These are phyloP conservation scores for Chlorella sp. DNA, from an alignment of 139 green algal genomes.

Conservation along the genomic window DNA sequence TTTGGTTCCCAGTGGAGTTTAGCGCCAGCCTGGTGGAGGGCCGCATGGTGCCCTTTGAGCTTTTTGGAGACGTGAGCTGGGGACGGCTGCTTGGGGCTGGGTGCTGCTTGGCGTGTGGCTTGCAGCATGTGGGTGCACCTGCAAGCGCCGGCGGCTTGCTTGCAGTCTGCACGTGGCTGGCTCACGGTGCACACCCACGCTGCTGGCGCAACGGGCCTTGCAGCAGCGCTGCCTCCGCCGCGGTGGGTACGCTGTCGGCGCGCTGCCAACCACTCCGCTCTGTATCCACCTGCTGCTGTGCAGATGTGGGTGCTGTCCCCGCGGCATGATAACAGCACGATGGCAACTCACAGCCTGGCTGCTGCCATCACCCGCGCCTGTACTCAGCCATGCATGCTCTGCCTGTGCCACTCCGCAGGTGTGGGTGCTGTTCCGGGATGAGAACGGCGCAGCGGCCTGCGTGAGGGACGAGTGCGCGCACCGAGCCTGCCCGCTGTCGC, in stretches of 20 bases:
- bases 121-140: background rate
- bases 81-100: background rate
- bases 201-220: too few species aligned
- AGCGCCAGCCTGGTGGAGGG: constrained; percentile 15
- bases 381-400: too few species aligned
- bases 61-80: constrained; percentile 79
- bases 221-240: too few species aligned
- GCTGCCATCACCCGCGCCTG: background rate
- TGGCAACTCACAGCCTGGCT: background rate
- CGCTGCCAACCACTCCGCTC: too few species aligned
- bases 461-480: constrained; percentile 92
- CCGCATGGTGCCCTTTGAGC: constrained; percentile 78
- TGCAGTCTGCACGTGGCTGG: too few species aligned
- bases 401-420: too few species aligned
- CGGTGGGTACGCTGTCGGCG: too few species aligned
- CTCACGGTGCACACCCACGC: background rate
- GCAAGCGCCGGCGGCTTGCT: background rate
- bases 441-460: constrained; percentile 28
- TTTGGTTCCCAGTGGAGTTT: constrained; percentile 53
- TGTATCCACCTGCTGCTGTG: too few species aligned
- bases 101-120: background rate
- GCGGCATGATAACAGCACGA: too few species aligned
- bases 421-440: constrained; percentile 96
- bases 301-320: too few species aligned
- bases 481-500: constrained; percentile 91